These are phyloP conservation scores for Malus hybrid DNA, from an alignment of 331 rosid species.

Conservation along the genomic window DNA sequence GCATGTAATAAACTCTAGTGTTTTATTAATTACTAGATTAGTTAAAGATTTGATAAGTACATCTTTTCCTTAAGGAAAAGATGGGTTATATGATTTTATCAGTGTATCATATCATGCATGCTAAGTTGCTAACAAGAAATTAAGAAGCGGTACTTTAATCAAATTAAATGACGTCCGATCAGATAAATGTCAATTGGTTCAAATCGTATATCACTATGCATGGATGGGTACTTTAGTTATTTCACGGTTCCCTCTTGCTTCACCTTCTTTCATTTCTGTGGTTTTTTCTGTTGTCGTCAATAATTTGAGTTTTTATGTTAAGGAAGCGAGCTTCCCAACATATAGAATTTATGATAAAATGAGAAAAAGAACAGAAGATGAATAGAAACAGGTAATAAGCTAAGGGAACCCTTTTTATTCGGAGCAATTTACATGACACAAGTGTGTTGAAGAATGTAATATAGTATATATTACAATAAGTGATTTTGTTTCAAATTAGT, in stretches of 20 bases:
- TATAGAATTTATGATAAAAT: no score
- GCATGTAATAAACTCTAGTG: background rate
- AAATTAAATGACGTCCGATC: conserved; percentile 19
- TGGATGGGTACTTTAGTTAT: conserved; percentile 30
- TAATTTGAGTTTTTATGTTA: background rate
- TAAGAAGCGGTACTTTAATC: conserved; percentile 10
- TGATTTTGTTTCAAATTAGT: no score
- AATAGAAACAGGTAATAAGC: background rate
- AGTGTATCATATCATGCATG: background rate
- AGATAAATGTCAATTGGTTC: conserved; percentile 5
- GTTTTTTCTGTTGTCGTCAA: no score
- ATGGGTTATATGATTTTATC: background rate
- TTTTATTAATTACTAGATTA: background rate
- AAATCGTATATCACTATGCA: conserved; percentile 3
- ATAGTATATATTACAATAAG: no score
- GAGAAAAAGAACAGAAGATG: background rate
- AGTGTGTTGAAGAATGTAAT: no score
- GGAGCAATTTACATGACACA: no score
- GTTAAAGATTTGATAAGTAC: background rate
- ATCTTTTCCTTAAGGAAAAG: background rate
- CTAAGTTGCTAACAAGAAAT: background rate
- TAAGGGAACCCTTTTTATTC: no score
- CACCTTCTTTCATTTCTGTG: background rate
- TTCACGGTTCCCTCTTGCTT: conserved; percentile 32
- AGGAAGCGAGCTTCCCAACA: background rate